Percentiles rank a stretch among this genome's conserved stretches.
These are phyloP conservation scores for Podaxis sp. DNA, from an alignment of 768 basidiomycete genomes.

Conservation along the genomic window DNA sequence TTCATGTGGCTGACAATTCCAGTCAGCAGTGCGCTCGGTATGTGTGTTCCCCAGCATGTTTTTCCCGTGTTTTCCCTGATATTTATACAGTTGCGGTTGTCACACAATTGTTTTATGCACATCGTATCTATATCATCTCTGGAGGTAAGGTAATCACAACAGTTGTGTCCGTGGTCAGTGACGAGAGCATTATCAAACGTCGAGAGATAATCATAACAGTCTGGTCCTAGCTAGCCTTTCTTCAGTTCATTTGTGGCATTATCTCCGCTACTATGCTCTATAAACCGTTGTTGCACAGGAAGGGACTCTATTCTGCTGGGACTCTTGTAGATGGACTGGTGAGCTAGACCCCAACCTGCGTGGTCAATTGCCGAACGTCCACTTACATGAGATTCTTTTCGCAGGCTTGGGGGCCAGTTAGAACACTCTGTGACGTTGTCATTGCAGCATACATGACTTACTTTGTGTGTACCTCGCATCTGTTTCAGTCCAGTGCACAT, in stretches of 20 bases:
- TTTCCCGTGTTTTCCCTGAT: neutral
- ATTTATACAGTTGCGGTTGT: neutral
- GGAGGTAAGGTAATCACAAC: neutral
- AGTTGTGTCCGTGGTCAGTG: neutral
- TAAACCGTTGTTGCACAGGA: neutral
- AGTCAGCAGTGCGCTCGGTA: constrained; percentile 1
- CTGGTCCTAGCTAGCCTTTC: neutral
- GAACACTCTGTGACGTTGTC: neutral
- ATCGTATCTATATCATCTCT: constrained; percentile 6
- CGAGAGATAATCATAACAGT: neutral
- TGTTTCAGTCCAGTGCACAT: neutral
- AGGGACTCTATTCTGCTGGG: neutral
- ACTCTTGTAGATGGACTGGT: neutral
- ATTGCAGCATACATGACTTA: constrained; percentile 10
- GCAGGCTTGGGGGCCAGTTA: neutral
- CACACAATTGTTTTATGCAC: neutral
- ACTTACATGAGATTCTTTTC: neutral
- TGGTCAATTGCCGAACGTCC: neutral
- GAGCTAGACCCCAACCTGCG: neutral
- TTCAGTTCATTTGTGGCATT: neutral
- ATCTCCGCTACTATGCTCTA: neutral
- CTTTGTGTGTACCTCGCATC: neutral
- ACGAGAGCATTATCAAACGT: neutral
- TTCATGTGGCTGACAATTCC: constrained; percentile 8
- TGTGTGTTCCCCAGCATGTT: neutral